Evolutionary conservation across 495 filamentous ascomycete species (phyloP).

Genomic region (Aspergillus ostianus): DNA sequence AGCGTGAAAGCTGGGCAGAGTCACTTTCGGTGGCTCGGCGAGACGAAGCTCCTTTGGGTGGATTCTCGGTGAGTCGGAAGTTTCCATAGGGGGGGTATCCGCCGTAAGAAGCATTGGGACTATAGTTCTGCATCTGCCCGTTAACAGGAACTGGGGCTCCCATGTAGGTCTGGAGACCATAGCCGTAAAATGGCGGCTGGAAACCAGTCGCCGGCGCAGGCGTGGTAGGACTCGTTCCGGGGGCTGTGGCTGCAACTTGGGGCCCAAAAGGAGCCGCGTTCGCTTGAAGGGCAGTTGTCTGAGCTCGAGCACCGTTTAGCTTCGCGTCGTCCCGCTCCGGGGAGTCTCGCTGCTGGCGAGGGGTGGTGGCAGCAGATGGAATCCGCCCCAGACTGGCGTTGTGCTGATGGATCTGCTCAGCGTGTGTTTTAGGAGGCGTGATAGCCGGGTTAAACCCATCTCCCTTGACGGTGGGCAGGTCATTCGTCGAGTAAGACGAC

Average conservation of each 20-base stretch:
- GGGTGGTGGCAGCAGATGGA: conserved; percentile 57
- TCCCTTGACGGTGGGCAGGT: conserved; percentile 82
- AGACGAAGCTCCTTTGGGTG: conserved; percentile 24
- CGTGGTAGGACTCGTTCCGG: conserved; percentile 21
- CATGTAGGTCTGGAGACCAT: conserved; percentile 35
- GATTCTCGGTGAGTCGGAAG: conserved; percentile 35
- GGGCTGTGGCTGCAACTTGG: conserved; percentile 30
- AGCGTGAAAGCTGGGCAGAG: conserved; percentile 54
- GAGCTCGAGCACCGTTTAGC: conserved; percentile 42
- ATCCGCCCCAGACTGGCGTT: conserved; percentile 79
- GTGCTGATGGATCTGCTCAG: conserved; percentile 80
- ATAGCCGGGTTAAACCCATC: conserved; percentile 51
- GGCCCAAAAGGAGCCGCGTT: conserved; percentile 68
- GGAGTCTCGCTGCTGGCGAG: conserved; percentile 66
- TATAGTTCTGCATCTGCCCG: conserved; percentile 29
- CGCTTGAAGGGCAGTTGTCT: conserved; percentile 72
- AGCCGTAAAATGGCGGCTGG: conserved; percentile 32
- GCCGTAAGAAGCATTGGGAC: conserved; percentile 23
- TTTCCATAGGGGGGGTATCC: conserved; percentile 31
- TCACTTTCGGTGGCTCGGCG: conserved; percentile 39
- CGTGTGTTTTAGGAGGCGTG: conserved; percentile 57
- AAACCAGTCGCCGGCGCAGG: conserved; percentile 25
- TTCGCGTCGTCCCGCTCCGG: conserved; percentile 48
- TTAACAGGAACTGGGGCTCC: conserved; percentile 25
- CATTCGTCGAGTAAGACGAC: conserved; percentile 86